Conservation (phyloP, 2,329 filamentous ascomycete genomes). For the Diaporthe vexans region DNA sequence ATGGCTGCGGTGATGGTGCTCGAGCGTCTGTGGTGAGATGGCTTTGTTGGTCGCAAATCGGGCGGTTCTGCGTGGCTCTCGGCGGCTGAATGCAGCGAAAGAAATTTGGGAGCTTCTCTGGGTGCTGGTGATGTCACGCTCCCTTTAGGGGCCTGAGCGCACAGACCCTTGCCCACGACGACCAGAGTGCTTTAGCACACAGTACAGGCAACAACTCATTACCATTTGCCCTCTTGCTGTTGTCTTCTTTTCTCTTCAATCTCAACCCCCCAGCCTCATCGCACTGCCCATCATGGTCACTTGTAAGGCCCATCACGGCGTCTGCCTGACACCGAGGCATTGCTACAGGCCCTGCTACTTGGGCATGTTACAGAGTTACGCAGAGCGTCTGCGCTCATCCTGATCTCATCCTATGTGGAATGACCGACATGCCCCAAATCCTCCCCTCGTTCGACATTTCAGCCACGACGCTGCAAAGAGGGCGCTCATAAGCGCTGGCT, state of each 20-base stretch:
- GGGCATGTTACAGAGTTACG: background rate
- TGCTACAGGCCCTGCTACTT: background rate
- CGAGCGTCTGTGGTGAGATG: background rate
- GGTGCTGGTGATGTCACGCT: constrained; percentile 27
- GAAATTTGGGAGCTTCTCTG: constrained; percentile 33
- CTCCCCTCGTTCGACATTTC: constrained; percentile 17
- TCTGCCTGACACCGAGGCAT: background rate
- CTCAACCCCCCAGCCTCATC: background rate
- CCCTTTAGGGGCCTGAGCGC: background rate
- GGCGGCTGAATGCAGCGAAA: constrained; percentile 9
- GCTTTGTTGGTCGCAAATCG: constrained; percentile 7
- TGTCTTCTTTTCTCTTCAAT: background rate
- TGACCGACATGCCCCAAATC: background rate
- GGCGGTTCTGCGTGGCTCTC: background rate
- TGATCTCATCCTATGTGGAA: constrained; percentile 1
- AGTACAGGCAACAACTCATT: too few relatives aligned
- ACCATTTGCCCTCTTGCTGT: too few relatives aligned
- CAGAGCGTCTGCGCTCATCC: background rate
- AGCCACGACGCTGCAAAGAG: constrained; percentile 17
- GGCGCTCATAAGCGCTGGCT: background rate
- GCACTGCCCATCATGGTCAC: background rate
- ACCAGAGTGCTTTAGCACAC: background rate
- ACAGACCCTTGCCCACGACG: background rate
- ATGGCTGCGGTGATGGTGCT: constrained; percentile 18
- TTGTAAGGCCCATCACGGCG: background rate